These are phyloP conservation scores for Laetiporus sulphureus DNA, from an alignment of 1,284 basidiomycete species.

Conservation along the genomic window DNA sequence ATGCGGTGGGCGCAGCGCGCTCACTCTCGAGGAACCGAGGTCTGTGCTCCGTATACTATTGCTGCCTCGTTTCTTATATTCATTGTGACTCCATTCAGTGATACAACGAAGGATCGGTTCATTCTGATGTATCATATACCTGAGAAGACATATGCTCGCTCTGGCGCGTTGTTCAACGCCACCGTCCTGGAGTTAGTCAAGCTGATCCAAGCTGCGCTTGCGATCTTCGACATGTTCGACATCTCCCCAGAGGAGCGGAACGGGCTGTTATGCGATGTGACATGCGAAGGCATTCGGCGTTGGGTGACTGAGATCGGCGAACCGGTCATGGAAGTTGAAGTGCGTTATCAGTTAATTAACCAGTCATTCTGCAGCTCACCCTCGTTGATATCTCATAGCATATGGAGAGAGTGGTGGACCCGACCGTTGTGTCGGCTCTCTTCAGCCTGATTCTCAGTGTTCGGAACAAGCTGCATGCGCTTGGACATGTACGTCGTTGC, in stretches of 20 bases:
- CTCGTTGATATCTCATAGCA: conserved; percentile 39
- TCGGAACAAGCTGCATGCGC: conserved; percentile 58
- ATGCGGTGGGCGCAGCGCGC: conserved; percentile 64
- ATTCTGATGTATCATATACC: conserved; percentile 59
- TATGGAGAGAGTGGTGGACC: conserved; percentile 66
- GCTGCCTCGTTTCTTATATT: background rate
- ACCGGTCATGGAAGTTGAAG: conserved; percentile 54
- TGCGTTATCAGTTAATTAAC: conserved; percentile 22
- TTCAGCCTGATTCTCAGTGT: conserved; percentile 59
- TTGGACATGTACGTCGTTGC: conserved; percentile 31
- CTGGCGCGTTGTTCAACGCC: conserved; percentile 37
- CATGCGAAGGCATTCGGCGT: conserved; percentile 57
- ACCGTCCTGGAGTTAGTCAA: conserved; percentile 71
- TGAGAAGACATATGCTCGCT: conserved; percentile 28
- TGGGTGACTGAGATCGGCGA: conserved; percentile 65
- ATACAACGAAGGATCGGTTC: conserved; percentile 73
- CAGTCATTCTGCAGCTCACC: too few relatives aligned
- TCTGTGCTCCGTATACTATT: conserved; percentile 23
- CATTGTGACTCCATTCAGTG: conserved; percentile 31
- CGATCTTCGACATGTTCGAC: conserved; percentile 62
- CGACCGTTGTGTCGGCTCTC: conserved; percentile 58
- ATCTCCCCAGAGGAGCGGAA: conserved; percentile 37
- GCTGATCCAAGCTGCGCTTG: conserved; percentile 60
- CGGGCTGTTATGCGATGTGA: conserved; percentile 69
- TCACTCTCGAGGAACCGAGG: conserved; percentile 72